These are phyloP conservation scores for Puccinia triticina DNA, from an alignment of 1,284 basidiomycete species.

Conservation along the genomic window DNA sequence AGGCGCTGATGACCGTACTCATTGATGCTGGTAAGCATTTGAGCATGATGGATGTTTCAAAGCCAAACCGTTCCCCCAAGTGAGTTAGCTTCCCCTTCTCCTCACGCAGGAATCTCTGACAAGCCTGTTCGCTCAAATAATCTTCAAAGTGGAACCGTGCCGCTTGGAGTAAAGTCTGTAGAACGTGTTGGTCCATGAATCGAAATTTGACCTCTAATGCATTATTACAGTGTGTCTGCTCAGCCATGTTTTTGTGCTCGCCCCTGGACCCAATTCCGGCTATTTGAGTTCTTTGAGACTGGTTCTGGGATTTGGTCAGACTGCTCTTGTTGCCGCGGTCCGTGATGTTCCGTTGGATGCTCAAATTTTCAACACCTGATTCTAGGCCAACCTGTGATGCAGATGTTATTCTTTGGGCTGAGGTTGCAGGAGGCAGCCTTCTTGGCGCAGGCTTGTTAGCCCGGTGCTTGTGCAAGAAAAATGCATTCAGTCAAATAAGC, in stretches of 20 bases:
- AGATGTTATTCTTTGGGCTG: too few species aligned
- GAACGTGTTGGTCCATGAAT: constrained; percentile 2
- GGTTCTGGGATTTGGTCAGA: too few species aligned
- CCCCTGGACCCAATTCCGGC: neutral
- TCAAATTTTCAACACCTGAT: too few species aligned
- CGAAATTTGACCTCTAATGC: neutral
- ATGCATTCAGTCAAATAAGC: neutral
- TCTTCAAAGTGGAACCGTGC: constrained; percentile 7
- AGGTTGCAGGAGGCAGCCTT: neutral
- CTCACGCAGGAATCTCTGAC: neutral
- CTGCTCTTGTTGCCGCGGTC: too few species aligned
- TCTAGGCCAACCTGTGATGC: too few species aligned
- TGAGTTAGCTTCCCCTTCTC: neutral
- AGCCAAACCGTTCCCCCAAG: neutral
- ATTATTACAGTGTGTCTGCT: neutral
- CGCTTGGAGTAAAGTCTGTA: neutral
- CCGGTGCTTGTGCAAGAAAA: neutral
- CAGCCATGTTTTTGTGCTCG: neutral
- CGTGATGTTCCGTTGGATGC: too few species aligned
- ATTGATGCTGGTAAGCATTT: neutral
- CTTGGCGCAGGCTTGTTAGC: neutral
- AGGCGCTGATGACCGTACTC: neutral
- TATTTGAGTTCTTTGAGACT: too few species aligned
- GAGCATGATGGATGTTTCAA: neutral
- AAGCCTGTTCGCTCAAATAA: constrained; percentile 8